phyloP scores from a whole-genome alignment of 2,329 filamentous ascomycete genomes.

The Alternaria triticimaculans region DNA sequence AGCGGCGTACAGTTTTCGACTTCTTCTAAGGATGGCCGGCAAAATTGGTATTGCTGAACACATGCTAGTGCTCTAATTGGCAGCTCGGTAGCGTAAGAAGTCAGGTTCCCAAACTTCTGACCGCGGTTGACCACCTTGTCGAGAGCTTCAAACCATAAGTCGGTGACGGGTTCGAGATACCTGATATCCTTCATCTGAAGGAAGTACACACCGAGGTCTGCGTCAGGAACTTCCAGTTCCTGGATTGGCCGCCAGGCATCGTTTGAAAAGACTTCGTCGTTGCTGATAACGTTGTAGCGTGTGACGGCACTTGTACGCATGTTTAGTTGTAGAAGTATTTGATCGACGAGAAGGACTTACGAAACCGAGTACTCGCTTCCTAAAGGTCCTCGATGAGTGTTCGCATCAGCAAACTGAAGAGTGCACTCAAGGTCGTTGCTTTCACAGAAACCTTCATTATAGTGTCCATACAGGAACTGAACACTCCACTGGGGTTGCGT shows the following conservation, averaged over 20 bases:
- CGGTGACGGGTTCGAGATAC: not conserved
- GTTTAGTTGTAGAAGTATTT: not conserved
- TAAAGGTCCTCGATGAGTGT: not conserved
- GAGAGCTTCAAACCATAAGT: not conserved
- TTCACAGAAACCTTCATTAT: not conserved
- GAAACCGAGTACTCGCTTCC: not conserved
- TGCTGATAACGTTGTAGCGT: not conserved
- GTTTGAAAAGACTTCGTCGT: not conserved
- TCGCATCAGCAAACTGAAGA: not conserved
- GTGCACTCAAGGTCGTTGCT: not conserved
- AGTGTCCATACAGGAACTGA: not conserved
- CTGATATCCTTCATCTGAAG: not conserved
- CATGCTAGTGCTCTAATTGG: not conserved
- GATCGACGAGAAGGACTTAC: not conserved
- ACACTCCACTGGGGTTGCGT: not conserved
- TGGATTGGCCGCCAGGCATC: not conserved
- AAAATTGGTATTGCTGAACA: not conserved
- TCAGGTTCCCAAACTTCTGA: not conserved
- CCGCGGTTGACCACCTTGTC: not conserved
- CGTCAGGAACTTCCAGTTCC: not conserved
- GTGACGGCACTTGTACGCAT: not conserved
- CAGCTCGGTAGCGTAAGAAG: not conserved
- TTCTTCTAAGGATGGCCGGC: not conserved
- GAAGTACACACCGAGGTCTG: not conserved
- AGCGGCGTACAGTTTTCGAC: not conserved